Evolutionary conservation across 2,329 filamentous ascomycete species (phyloP).

Genomic region (Podosphaera aphanis): DNA sequence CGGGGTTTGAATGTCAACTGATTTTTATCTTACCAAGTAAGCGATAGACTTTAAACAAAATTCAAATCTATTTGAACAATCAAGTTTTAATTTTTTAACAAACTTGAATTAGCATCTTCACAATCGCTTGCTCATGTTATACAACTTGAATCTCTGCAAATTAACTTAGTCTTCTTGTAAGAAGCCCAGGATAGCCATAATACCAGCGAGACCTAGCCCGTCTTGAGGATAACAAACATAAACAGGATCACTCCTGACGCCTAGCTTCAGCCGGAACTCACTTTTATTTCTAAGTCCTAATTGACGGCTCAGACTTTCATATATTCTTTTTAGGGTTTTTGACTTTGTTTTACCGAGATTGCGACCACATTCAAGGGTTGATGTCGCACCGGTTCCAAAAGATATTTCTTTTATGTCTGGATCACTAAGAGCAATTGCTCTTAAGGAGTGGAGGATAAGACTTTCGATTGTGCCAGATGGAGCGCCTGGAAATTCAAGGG

Average conservation of each 20-base stretch:
- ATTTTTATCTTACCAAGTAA: too few species aligned
- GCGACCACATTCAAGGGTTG: constrained; percentile 52
- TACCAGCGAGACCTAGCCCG: constrained; percentile 59
- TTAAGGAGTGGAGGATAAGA: constrained; percentile 48
- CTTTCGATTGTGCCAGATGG: constrained; percentile 76
- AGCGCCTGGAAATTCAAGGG: constrained; percentile 72
- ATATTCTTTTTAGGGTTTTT: constrained; percentile 61
- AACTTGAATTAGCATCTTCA: too few species aligned
- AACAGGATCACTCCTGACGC: constrained; percentile 58
- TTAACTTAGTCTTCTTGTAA: constrained; percentile 41
- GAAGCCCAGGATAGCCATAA: constrained; percentile 72
- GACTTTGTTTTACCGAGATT: constrained; percentile 62
- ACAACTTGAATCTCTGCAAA: too few species aligned
- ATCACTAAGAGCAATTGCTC: constrained; percentile 25
- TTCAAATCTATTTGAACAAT: too few species aligned
- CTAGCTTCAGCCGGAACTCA: constrained; percentile 79
- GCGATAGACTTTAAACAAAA: too few species aligned
- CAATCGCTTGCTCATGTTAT: too few species aligned
- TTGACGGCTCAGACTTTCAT: constrained; percentile 59
- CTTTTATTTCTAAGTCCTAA: constrained; percentile 64
- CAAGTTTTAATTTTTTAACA: too few species aligned
- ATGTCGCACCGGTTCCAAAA: constrained; percentile 64
- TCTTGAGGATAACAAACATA: constrained; percentile 80
- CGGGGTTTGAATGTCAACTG: too few species aligned
- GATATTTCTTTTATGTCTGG: constrained; percentile 46